Percentiles rank a stretch among this genome's conserved stretches.
phyloP scores from a whole-genome alignment of 257 asterid species.

The Scutellaria baicalensis region DNA sequence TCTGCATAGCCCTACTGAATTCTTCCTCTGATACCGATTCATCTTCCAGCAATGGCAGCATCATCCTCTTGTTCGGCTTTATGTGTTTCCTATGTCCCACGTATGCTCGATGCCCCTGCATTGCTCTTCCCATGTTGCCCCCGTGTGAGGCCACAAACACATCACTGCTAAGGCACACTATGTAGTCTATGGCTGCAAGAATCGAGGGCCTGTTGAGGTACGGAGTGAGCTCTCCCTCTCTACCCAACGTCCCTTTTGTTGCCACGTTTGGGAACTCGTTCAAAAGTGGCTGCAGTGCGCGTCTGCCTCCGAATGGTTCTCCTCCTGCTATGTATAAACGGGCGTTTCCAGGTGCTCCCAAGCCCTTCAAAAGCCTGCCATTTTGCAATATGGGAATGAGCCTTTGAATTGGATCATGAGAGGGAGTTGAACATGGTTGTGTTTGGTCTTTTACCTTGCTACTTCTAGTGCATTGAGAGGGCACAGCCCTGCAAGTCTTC shows the following conservation, averaged over 20 bases:
- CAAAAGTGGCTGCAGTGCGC: slow-evolving; percentile 35
- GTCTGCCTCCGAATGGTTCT: slow-evolving; percentile 52
- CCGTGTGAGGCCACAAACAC: slow-evolving; percentile 60
- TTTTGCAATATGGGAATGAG: not conserved
- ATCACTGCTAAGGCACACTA: slow-evolving; percentile 51
- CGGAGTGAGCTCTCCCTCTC: slow-evolving; percentile 52
- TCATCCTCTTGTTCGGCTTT: slow-evolving; percentile 59
- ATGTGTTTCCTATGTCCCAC: slow-evolving; percentile 53
- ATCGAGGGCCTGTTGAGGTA: slow-evolving; percentile 37
- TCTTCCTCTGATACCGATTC: slow-evolving; percentile 31
- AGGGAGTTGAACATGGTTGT: not conserved
- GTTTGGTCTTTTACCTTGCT: slow-evolving; percentile 27
- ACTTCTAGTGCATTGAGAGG: slow-evolving; percentile 54
- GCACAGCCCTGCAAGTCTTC: slow-evolving; percentile 54
- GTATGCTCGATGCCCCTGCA: slow-evolving; percentile 72
- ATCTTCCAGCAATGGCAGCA: slow-evolving; percentile 44
- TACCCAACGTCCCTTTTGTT: slow-evolving; percentile 34
- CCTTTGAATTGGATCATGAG: not conserved
- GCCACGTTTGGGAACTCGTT: slow-evolving; percentile 46
- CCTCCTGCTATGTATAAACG: slow-evolving; percentile 54
- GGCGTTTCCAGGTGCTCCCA: slow-evolving; percentile 39
- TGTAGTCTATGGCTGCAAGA: slow-evolving; percentile 61
- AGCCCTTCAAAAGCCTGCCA: slow-evolving; percentile 39
- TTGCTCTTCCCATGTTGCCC: slow-evolving; percentile 63
- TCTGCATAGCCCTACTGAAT: slow-evolving; percentile 24